Evolutionary conservation across 2,329 filamentous ascomycete genomes (phyloP).

Genomic region (Moelleriella libera): DNA sequence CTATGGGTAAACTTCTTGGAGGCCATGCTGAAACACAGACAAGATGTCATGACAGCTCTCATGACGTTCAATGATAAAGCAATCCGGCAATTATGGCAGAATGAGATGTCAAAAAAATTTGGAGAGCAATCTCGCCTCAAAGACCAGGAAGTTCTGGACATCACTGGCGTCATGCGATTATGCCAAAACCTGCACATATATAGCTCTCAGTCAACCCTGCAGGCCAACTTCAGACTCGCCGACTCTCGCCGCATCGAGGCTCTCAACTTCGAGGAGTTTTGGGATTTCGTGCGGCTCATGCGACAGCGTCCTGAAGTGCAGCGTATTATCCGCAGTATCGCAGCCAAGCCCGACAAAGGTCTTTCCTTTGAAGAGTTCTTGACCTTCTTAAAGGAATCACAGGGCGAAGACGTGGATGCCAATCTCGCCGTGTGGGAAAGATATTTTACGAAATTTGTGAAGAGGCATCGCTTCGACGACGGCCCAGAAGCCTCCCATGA

Average conservation of each 20-base stretch:
- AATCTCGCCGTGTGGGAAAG: conserved; percentile 54
- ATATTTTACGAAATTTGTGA: conserved; percentile 57
- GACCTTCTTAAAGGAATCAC: conserved; percentile 56
- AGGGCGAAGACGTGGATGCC: conserved; percentile 60
- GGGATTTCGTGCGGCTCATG: conserved; percentile 67
- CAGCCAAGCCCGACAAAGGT: conserved; percentile 43
- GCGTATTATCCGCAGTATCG: conserved; percentile 52
- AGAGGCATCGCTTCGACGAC: conserved; percentile 37
- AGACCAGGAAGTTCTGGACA: conserved; percentile 59
- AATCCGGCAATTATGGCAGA: conserved; percentile 72
- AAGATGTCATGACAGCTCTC: conserved; percentile 79
- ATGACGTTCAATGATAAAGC: conserved; percentile 75
- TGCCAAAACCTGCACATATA: conserved; percentile 90
- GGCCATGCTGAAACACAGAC: conserved; percentile 70
- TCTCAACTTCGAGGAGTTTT: conserved; percentile 69
- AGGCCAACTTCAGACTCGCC: conserved; percentile 58
- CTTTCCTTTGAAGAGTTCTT: conserved; percentile 64
- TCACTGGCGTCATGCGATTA: conserved; percentile 65
- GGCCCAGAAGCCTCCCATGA: conserved; percentile 27
- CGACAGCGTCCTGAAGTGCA: conserved; percentile 75
- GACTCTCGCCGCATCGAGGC: conserved; percentile 50
- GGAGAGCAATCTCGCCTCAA: conserved; percentile 32
- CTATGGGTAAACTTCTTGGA: conserved; percentile 79
- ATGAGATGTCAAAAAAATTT: conserved; percentile 62
- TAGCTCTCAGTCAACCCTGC: conserved; percentile 61